Conservation (phyloP, 371 early-diverging fungal genomes). For the Blastocladiella emersonii region DNA sequence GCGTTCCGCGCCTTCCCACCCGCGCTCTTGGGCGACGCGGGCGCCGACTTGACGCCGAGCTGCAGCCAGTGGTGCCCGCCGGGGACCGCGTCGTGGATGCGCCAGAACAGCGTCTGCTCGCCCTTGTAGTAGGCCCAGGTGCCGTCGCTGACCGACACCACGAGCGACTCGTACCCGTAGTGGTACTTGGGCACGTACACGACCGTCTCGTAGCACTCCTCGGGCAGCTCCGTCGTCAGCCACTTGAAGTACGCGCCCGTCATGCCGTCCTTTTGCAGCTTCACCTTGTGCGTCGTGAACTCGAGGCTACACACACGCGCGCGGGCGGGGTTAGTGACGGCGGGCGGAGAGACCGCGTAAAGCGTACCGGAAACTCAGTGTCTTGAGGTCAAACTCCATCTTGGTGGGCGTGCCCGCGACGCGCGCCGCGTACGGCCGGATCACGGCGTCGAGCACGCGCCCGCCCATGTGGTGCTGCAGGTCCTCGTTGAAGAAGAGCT, state of each 20-base stretch:
- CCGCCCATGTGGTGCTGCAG: constrained; percentile 50
- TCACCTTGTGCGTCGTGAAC: constrained; percentile 10
- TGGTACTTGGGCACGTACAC: constrained; percentile 60
- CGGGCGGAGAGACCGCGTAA: too few species aligned
- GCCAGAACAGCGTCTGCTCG: constrained; percentile 48
- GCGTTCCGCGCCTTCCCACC: too few species aligned
- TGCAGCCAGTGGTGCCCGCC: not conserved
- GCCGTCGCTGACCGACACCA: constrained; percentile 45
- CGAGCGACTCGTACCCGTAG: constrained; percentile 29
- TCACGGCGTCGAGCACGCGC: constrained; percentile 59
- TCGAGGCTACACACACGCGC: constrained; percentile 12
- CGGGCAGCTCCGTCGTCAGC: constrained; percentile 2
- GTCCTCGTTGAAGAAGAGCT: constrained; percentile 18
- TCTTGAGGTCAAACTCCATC: constrained; percentile 41
- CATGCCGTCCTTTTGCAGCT: not conserved
- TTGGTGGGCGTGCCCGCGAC: constrained; percentile 50
- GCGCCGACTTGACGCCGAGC: not conserved
- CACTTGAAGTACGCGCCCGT: constrained; percentile 1
- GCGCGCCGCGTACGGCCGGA: constrained; percentile 70
- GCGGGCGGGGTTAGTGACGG: constrained; percentile 23
- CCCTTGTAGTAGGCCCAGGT: constrained; percentile 46
- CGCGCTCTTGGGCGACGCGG: too few species aligned
- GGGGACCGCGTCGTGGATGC: constrained; percentile 8
- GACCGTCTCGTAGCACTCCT: constrained; percentile 33
- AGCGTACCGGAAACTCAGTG: constrained; percentile 27